phyloP scores from a whole-genome alignment of 208 protist genomes.

The Leishmania amazonensis region DNA sequence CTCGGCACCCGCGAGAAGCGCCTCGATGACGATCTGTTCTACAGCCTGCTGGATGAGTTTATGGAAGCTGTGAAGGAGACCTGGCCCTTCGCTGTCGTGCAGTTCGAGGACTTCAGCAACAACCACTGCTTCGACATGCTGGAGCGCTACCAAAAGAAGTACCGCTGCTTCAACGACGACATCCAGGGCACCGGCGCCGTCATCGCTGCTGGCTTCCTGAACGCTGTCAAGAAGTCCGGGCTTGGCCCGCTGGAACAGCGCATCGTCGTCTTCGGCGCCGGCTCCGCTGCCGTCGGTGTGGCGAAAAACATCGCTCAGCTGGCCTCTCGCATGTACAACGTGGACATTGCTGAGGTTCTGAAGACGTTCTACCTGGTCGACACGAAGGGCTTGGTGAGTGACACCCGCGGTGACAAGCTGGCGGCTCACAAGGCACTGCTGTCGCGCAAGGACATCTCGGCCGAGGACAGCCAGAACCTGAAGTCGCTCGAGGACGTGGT shows the following conservation, averaged over 20 bases:
- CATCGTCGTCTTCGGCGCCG: slow-evolving; percentile 93
- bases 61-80: slow-evolving; percentile 72
- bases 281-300: slow-evolving; percentile 94
- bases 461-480: slow-evolving; percentile 63
- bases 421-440: slow-evolving; percentile 88
- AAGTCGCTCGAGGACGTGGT: slow-evolving; percentile 70
- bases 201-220: slow-evolving; percentile 91
- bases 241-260: slow-evolving; percentile 63
- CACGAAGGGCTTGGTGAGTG: slow-evolving; percentile 91
- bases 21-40: slow-evolving; percentile 79
- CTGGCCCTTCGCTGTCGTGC: slow-evolving; percentile 87
- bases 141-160: slow-evolving; percentile 90
- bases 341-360: slow-evolving; percentile 76
- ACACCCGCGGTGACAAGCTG: slow-evolving; percentile 81
- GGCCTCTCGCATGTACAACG: slow-evolving; percentile 56
- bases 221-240: slow-evolving; percentile 75
- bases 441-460: slow-evolving; percentile 81
- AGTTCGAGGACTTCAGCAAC: slow-evolving; percentile 98
- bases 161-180: slow-evolving; percentile 98
- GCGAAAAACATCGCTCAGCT: slow-evolving; percentile 93
- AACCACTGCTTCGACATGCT: slow-evolving; percentile 95
- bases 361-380: slow-evolving; percentile 93
- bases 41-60: slow-evolving; percentile 93
- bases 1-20: slow-evolving; percentile 78
- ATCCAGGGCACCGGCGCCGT: slow-evolving; percentile 98